phyloP scores from a whole-genome alignment of 352 stramenopile species.

The Pythium volutum region DNA sequence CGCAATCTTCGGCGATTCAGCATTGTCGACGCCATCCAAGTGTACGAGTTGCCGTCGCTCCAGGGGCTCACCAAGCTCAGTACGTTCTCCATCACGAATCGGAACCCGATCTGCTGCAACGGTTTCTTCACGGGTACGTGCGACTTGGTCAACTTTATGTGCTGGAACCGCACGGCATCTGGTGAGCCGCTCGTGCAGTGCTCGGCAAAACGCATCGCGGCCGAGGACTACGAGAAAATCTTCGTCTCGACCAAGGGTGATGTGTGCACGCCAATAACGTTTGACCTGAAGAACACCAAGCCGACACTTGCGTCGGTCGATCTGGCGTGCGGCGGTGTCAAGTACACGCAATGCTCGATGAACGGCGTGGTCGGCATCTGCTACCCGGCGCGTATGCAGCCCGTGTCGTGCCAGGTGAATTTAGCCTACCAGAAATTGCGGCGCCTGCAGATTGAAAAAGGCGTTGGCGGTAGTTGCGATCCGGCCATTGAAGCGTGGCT shows the following conservation, averaged over 20 bases:
- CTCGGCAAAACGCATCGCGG: too few species aligned
- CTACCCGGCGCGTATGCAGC: constrained; percentile 15
- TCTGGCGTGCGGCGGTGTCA: constrained; percentile 14
- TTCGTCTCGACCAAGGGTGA: too few species aligned
- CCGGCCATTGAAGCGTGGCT: constrained; percentile 20
- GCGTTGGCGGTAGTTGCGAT: constrained; percentile 15
- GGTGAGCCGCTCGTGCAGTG: constrained; percentile 9
- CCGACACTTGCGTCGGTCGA: constrained; percentile 6
- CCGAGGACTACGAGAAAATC: too few species aligned
- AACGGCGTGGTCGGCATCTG: constrained; percentile 16
- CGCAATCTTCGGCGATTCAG: constrained; percentile 5
- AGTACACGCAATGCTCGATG: constrained; percentile 22
- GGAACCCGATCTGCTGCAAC: constrained; percentile 20
- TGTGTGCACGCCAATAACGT: background rate
- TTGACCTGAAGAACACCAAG: constrained; percentile 10
- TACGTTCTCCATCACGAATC: background rate
- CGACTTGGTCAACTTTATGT: constrained; percentile 9
- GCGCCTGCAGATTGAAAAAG: constrained; percentile 7
- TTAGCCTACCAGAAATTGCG: constrained; percentile 5
- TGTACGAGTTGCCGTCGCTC: background rate
- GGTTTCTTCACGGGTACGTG: constrained; percentile 10
- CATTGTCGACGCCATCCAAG: constrained; percentile 13
- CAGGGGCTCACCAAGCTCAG: background rate
- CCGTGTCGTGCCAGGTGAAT: constrained; percentile 9
- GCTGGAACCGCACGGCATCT: background rate